Conservation (phyloP, 345 rosid genomes). For the Ceriops tagal region DNA sequence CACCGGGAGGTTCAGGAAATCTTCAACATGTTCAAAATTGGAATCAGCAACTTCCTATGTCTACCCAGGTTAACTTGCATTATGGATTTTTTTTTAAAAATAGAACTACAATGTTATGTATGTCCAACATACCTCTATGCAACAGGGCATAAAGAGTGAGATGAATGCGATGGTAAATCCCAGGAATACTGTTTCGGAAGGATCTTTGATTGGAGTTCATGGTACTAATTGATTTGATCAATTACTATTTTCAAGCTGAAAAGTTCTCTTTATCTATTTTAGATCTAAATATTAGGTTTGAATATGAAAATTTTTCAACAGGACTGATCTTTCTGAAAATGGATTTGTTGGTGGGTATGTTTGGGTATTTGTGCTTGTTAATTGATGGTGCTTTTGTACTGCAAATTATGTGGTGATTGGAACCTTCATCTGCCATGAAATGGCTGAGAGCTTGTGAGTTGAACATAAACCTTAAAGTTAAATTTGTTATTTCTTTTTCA, state of each 20-base stretch:
- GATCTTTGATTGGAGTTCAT: conserved; percentile 42
- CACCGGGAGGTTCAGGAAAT: conserved; percentile 37
- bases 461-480: too few species aligned
- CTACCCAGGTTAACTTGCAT: conserved; percentile 32
- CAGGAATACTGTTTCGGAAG: conserved; percentile 35
- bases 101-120: neutral
- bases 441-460: too few species aligned
- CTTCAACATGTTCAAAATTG: conserved; percentile 43
- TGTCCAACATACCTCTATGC: conserved; percentile 5
- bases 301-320: neutral
- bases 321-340: too few species aligned
- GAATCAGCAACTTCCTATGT: conserved; percentile 40
- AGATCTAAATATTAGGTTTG: neutral
- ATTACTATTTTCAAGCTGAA: neutral
- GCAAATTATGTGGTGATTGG: neutral
- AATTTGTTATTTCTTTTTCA: too few species aligned
- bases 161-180: conserved; percentile 43
- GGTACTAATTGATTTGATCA: conserved; percentile 28
- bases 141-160: conserved; percentile 41
- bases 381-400: neutral
- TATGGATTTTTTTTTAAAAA: neutral
- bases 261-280: neutral
- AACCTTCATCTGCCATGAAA: too few species aligned
- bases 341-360: neutral
- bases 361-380: neutral